Evolutionary conservation across 2,329 filamentous ascomycete species (phyloP), one percentile per base, ranked within the genome.

Genomic region (Botryotinia calthae): DNA sequence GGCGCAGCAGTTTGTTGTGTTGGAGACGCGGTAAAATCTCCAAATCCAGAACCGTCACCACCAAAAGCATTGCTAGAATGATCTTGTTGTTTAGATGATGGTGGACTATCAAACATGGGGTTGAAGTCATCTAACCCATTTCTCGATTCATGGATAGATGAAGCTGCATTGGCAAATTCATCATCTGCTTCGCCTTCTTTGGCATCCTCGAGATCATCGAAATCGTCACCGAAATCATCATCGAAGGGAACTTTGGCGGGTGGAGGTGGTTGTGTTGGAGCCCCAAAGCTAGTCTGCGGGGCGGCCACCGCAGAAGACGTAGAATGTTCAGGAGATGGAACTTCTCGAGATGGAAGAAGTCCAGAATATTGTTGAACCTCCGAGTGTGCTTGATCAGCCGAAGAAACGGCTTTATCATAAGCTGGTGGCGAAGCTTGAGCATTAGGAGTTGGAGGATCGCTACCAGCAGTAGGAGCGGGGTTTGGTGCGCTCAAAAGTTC

Each of bases 171-270:
- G 78, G 91, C 90, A 83, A 95, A 94, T 76, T 95, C 93, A 73
- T 95, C 93, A 73, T 95, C 93, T 1, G 87, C 90, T 37, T 88
- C 90, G 66, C 91, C 92, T 81, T 96, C 93, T 80, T 94, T 93
- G 62, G 93, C 93, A 79, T 97, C 93, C 74, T 93, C 90, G 25
- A 97, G 87, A 72, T 93, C 93, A 78, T 93, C 92, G 77, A 96
- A 96, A 59, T 94, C 93, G 46, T 63, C 71, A 76, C 94, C 93
- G 74, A 94, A 89, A 68, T 94, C 92, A 75, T 93, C 90, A 74
- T 93, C 90, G 80, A 94, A 93, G 2, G 88, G 86, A 34, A 86
- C 83, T 76, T 85, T 85, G 25, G 82, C 78, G 2, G 83, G 79
- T 73, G 82, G 81, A 51, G 81, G 77, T 37, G 80, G 79, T 59